Evolutionary conservation across 805 yeast genomes (phyloP).

Genomic region (Sporopachydermia lactativora): DNA sequence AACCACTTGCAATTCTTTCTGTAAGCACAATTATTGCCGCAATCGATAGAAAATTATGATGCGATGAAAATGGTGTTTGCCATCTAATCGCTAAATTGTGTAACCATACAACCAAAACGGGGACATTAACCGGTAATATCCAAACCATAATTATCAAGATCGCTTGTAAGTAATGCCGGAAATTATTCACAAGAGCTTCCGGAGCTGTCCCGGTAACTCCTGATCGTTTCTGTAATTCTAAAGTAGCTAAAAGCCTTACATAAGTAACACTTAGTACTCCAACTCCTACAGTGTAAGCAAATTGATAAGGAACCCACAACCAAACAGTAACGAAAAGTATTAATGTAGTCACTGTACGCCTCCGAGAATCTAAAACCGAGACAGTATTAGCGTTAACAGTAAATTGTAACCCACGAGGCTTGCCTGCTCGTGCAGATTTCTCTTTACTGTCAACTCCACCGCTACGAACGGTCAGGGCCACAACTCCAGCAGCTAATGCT

Average conservation of each 20-base stretch:
- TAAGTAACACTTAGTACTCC: slow-evolving; percentile 44
- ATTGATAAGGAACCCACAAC: slow-evolving; percentile 66
- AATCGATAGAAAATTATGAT: slow-evolving; percentile 69
- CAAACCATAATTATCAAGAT: slow-evolving; percentile 56
- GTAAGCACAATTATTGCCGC: slow-evolving; percentile 54
- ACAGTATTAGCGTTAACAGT: background rate
- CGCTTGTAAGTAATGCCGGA: slow-evolving; percentile 48
- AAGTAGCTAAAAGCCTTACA: slow-evolving; percentile 12
- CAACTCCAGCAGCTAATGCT: background rate
- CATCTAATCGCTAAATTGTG: slow-evolving; percentile 67
- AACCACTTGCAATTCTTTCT: slow-evolving; percentile 38
- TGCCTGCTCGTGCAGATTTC: background rate
- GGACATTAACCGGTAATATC: slow-evolving; percentile 67
- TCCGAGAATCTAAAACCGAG: slow-evolving; percentile 13
- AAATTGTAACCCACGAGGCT: background rate
- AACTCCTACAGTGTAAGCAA: slow-evolving; percentile 51
- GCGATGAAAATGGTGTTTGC: slow-evolving; percentile 77
- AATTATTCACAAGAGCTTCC: slow-evolving; percentile 12
- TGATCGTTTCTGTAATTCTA: slow-evolving; percentile 11
- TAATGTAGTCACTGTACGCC: slow-evolving; percentile 21
- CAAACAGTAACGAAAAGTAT: slow-evolving; percentile 33
- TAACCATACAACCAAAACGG: slow-evolving; percentile 66
- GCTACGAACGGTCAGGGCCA: background rate
- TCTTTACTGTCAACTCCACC: background rate
- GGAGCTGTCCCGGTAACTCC: slow-evolving; percentile 7